These are phyloP conservation scores for Colletotrichum liaoningense DNA, from an alignment of 2,329 filamentous ascomycete genomes.

Conservation along the genomic window DNA sequence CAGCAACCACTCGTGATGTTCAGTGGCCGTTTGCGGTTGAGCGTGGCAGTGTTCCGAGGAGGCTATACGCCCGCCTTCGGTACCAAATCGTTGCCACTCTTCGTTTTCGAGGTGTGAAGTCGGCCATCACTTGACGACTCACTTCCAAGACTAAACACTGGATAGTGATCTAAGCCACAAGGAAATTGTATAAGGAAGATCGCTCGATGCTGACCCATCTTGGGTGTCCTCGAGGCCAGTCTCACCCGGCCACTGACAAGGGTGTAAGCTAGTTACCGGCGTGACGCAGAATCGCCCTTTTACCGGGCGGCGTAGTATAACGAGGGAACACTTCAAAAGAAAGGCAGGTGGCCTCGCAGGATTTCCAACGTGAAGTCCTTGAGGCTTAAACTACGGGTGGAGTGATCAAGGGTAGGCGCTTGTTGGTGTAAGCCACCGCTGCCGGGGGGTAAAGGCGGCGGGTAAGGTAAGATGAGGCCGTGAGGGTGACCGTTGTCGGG, in stretches of 20 bases:
- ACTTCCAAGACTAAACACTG: too few species aligned
- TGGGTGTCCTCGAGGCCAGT: background rate
- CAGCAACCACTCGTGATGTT: background rate
- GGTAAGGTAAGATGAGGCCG: background rate
- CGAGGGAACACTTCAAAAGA: background rate
- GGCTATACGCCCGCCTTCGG: background rate
- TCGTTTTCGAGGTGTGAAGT: background rate
- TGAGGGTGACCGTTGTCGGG: background rate
- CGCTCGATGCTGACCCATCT: background rate
- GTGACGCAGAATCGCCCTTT: background rate
- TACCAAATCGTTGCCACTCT: too few species aligned
- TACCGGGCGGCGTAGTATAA: background rate
- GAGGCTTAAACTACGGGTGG: background rate
- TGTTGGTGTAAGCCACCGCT: background rate
- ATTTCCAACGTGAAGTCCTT: background rate
- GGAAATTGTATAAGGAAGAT: background rate
- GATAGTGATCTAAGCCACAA: background rate
- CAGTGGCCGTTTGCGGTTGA: background rate
- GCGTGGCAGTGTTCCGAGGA: background rate
- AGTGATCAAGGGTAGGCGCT: background rate
- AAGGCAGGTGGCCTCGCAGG: background rate
- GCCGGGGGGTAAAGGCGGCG: background rate
- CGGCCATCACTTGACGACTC: background rate
- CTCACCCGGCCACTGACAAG: background rate
- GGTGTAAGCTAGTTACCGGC: background rate